Base-by-base conservation (phyloP, 768 basidiomycete species). In the Pisolithus sp. region DNA sequence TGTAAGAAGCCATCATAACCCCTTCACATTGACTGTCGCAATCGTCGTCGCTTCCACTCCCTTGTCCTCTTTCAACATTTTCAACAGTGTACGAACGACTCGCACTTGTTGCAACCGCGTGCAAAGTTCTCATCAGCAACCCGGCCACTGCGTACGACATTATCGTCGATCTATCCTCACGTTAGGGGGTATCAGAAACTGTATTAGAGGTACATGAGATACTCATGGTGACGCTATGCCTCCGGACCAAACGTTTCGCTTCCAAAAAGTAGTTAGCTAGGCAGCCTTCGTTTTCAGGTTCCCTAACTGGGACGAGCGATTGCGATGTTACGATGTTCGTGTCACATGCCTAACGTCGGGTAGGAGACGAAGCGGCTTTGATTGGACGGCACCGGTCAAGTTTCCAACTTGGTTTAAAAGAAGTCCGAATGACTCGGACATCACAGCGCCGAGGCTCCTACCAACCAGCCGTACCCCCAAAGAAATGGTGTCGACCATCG, bases 171-270 rank as follows among this genome's bases (percentile, higher is more conserved):
- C 78, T n/a, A 50, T 15, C 36, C 20, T 13, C 15, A 13, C 5
- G 28, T 34, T 34, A 34, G 5, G 34, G 13, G 34, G 18, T 18
- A 47, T 21, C 15, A 23, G 21, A 46, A 46, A 8, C 9, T 18
- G 4, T 39, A 23, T 7, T 10, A 23, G 34, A 13, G 48, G 7
- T 23, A 31, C 10, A 38, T 10, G 23, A 4, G 34, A 34, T 5
- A 73, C 78, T 54, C 58, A 80, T 80, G 51, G 86, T 82, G 20
- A 85, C 74, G 13, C 82, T 83, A 12, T 81, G 80, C 39, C 73
- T 73, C 46, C 78, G 71, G 0, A 80, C 72, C 7, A 87, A 70
- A 13, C 84, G 75, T 59, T 86, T 81, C 0, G 78, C 79, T 53
- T 86, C 76, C 1, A 63, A 67, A 67, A 82, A 83, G 59, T 86